These are phyloP conservation scores for Anisogramma anomala DNA, from an alignment of 2,329 filamentous ascomycete species.

Conservation along the genomic window DNA sequence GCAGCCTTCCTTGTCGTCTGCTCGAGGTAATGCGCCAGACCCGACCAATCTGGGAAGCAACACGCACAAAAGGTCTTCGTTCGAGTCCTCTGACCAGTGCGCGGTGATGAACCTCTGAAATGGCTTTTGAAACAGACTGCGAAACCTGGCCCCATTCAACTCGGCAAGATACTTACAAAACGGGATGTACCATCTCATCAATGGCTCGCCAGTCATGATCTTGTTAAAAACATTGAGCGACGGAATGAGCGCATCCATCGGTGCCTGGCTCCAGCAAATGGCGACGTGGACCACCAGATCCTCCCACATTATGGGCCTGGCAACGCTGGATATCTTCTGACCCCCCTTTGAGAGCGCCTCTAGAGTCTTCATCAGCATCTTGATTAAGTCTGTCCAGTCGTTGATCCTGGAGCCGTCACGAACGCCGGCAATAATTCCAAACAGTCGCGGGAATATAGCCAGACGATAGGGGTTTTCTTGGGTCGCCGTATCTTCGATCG, in stretches of 20 bases:
- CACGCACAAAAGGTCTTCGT: conserved; percentile 59
- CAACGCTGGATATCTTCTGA: conserved; percentile 24
- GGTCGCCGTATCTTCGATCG: conserved; percentile 25
- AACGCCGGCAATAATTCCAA: conserved; percentile 66
- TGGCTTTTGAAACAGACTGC: conserved; percentile 63
- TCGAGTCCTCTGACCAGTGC: conserved; percentile 56
- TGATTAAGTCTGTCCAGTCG: conserved; percentile 58
- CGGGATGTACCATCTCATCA: conserved; percentile 64
- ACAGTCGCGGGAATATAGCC: conserved; percentile 41
- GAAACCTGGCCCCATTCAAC: conserved; percentile 62
- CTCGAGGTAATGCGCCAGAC: conserved; percentile 40
- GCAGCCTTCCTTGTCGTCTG: conserved; percentile 41
- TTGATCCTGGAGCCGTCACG: conserved; percentile 64
- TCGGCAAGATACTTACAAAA: conserved; percentile 77
- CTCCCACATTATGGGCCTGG: conserved; percentile 41
- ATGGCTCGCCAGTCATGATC: conserved; percentile 49
- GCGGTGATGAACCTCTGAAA: conserved; percentile 75
- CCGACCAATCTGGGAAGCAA: conserved; percentile 55
- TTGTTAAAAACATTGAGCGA: conserved; percentile 55
- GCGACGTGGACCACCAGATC: conserved; percentile 46
- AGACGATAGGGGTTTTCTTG: conserved; percentile 28
- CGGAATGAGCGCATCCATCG: conserved; percentile 68
- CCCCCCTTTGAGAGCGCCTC: conserved; percentile 31
- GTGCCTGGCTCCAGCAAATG: conserved; percentile 61
- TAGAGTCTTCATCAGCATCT: conserved; percentile 42